These are phyloP conservation scores for Globisporangium lucens DNA, from an alignment of 352 stramenopile species.

Conservation along the genomic window DNA sequence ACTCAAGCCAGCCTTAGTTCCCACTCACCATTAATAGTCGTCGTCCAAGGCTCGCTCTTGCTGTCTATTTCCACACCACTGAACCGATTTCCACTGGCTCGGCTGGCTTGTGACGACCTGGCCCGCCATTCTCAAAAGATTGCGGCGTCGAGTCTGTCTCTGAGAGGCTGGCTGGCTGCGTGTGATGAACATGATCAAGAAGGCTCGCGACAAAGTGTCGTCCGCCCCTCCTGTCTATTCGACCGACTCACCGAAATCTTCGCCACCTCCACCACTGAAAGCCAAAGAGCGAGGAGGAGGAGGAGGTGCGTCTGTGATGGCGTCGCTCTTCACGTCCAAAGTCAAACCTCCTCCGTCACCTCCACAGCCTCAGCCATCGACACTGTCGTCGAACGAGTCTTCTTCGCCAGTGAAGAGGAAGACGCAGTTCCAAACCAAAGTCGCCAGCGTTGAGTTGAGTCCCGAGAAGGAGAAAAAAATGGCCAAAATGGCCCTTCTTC, in stretches of 20 bases:
- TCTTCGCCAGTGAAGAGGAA: background rate
- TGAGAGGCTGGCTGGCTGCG: background rate
- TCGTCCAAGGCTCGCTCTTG: conserved; percentile 11
- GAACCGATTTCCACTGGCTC: background rate
- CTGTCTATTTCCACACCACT: conserved; percentile 4
- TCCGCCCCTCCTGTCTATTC: background rate
- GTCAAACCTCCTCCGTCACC: background rate
- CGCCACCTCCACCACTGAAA: background rate
- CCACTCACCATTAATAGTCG: background rate
- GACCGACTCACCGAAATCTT: background rate
- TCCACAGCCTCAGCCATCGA: background rate
- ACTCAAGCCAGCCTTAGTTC: background rate
- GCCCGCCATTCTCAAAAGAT: background rate
- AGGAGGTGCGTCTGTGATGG: background rate
- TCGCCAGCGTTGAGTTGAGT: conserved; percentile 1
- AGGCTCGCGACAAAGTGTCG: conserved; percentile 7
- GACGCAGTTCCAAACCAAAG: background rate
- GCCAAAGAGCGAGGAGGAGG: background rate
- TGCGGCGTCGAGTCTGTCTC: background rate
- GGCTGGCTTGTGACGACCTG: background rate
- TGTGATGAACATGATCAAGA: conserved; percentile 10
- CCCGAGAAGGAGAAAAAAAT: background rate
- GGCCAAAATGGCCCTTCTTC: background rate
- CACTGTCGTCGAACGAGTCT: background rate
- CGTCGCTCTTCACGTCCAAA: conserved; percentile 3